phyloP scores from a whole-genome alignment of 345 rosid genomes.

The Pistacia integerrima region DNA sequence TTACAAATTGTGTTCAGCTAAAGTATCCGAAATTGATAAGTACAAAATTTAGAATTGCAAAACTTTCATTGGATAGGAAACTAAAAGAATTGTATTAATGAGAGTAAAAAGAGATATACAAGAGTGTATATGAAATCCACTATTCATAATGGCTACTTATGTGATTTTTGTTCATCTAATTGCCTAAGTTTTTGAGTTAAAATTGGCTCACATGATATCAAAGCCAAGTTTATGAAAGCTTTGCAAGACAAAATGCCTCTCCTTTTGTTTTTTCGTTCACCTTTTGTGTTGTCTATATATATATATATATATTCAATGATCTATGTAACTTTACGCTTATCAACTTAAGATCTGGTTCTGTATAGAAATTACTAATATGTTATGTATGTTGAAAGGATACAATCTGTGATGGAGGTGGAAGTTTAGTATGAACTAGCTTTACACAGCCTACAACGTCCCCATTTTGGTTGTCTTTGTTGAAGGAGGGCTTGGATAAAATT shows the following conservation, averaged over 20 bases:
- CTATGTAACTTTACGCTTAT: not conserved
- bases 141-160: not conserved
- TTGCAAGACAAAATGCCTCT: not conserved
- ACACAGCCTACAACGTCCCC: not conserved
- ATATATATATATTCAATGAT: not conserved
- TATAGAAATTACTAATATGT: not conserved
- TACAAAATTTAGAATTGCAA: not conserved
- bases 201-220: not conserved
- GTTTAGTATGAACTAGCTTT: no score
- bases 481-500: slow-evolving; percentile 1
- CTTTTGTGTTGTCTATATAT: not conserved
- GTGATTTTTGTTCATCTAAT: not conserved
- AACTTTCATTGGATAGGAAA: no score
- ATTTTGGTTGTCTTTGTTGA: slow-evolving; percentile 1
- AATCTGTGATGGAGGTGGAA: slow-evolving; percentile 9
- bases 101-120: no score
- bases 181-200: not conserved
- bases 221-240: not conserved
- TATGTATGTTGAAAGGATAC: not conserved
- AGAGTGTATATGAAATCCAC: no score
- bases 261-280: not conserved
- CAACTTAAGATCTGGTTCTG: no score
- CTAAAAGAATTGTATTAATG: no score
- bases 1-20: not conserved
- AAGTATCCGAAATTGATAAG: not conserved